A percentile compares a stretch with the other conserved stretches of the same genome.
Conservation (phyloP, 345 rosid genomes). For the Clarkia xantiana region DNA sequence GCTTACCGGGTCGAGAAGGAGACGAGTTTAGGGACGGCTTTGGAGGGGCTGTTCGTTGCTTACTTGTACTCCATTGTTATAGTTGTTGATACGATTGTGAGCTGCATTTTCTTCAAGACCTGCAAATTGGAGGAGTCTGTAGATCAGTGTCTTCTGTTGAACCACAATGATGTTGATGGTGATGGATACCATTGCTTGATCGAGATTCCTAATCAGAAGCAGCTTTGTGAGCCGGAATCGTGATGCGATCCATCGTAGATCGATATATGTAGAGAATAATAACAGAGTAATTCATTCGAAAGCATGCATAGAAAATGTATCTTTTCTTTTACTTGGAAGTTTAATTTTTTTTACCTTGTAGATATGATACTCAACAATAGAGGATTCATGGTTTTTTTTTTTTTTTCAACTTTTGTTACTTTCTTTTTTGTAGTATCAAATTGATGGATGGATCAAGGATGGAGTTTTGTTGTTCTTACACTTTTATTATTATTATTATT, state of each 20-base stretch:
- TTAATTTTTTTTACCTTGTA: too few species aligned
- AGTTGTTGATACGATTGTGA: constrained; percentile 58
- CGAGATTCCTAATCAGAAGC: constrained; percentile 14
- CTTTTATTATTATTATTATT: too few species aligned
- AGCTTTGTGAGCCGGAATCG: background rate
- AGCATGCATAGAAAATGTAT: background rate
- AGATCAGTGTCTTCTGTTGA: constrained; percentile 1
- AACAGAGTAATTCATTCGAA: too few species aligned
- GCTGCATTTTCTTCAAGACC: constrained; percentile 49
- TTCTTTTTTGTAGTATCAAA: too few species aligned
- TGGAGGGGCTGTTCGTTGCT: constrained; percentile 49
- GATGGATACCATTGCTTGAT: constrained; percentile 12
- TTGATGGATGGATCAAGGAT: too few species aligned
- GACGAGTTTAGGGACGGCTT: constrained; percentile 13
- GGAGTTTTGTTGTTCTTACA: too few species aligned
- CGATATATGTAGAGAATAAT: too few species aligned
- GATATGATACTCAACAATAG: background rate
- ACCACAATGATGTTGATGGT: too few species aligned
- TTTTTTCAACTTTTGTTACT: too few species aligned
- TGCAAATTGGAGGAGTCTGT: constrained; percentile 23
- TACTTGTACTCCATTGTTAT: constrained; percentile 48
- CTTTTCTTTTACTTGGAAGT: background rate
- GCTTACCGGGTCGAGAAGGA: constrained; percentile 22
- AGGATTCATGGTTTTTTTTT: background rate
- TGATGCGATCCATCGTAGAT: background rate